Conservation (phyloP, 768 basidiomycete genomes). For the Hemileccinum impolitum region DNA sequence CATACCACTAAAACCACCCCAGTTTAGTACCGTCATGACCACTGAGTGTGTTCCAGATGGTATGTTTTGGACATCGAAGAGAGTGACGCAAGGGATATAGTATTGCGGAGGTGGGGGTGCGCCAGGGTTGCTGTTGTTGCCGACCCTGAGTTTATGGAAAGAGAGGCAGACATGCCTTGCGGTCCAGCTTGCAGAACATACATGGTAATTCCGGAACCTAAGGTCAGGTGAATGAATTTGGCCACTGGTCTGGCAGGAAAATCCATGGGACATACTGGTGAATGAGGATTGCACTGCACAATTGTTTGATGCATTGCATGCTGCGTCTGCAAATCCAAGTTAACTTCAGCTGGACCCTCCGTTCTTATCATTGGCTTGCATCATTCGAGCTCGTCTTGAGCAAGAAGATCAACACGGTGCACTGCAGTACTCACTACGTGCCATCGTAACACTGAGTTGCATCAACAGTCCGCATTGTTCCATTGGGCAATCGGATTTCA, state of each 20-base stretch:
- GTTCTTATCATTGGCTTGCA: conserved; percentile 9
- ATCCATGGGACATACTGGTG: conserved; percentile 10
- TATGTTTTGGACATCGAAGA: conserved; percentile 22
- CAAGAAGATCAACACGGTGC: background rate
- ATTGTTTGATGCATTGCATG: conserved; percentile 21
- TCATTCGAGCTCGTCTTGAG: conserved; percentile 1
- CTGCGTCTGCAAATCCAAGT: conserved; percentile 15
- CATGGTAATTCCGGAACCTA: conserved; percentile 29
- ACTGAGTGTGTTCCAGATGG: conserved; percentile 22
- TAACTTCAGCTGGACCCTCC: background rate
- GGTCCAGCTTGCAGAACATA: conserved; percentile 28
- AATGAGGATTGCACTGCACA: conserved; percentile 26
- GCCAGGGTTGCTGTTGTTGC: conserved; percentile 21
- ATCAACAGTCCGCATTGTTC: conserved; percentile 23
- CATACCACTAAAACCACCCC: conserved; percentile 26
- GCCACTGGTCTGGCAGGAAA: background rate
- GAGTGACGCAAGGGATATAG: conserved; percentile 17
- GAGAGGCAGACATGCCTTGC: conserved; percentile 26
- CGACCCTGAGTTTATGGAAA: conserved; percentile 22
- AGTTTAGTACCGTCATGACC: conserved; percentile 23
- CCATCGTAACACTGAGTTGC: conserved; percentile 22
- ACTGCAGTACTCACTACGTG: conserved; percentile 22
- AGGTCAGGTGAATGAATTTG: background rate
- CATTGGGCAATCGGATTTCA: conserved; percentile 21
- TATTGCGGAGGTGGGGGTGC: conserved; percentile 24